phyloP scores from a whole-genome alignment of 176 grass and related monocot species.

The Paspalum vaginatum region DNA sequence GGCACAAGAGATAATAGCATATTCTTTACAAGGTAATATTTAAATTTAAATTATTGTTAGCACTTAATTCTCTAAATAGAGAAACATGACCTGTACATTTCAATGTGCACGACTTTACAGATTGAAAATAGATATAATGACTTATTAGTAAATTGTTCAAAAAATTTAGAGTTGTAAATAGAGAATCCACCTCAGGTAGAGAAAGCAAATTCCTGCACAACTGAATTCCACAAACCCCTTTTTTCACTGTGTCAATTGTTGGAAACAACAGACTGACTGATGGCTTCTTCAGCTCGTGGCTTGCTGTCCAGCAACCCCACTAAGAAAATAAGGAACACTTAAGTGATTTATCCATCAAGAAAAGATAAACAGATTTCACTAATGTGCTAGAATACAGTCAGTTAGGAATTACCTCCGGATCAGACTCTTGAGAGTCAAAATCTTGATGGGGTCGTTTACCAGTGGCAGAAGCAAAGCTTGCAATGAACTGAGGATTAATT shows the following conservation, averaged over 20 bases:
- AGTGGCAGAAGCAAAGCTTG: slow-evolving; percentile 73
- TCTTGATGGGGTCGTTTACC: slow-evolving; percentile 63
- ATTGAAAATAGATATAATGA: slow-evolving; percentile 18
- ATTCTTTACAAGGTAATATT: neutral
- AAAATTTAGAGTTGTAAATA: slow-evolving; percentile 14
- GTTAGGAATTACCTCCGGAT: slow-evolving; percentile 69
- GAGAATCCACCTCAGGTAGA: slow-evolving; percentile 70
- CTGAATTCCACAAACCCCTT: slow-evolving; percentile 58
- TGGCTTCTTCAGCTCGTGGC: slow-evolving; percentile 67
- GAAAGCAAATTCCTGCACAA: slow-evolving; percentile 73
- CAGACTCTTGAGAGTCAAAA: slow-evolving; percentile 78
- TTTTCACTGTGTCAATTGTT: slow-evolving; percentile 81
- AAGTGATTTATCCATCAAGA: slow-evolving; percentile 21
- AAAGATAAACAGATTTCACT: slow-evolving; percentile 3
- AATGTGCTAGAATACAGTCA: slow-evolving; percentile 25
- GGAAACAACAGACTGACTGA: slow-evolving; percentile 85
- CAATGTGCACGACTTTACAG: neutral
- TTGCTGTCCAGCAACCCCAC: slow-evolving; percentile 87
- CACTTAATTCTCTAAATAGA: slow-evolving; percentile 27
- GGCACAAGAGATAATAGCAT: neutral
- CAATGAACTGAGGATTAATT: slow-evolving; percentile 76
- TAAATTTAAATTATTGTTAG: slow-evolving; percentile 1
- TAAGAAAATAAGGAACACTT: slow-evolving; percentile 43
- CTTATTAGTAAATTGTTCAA: slow-evolving; percentile 20
- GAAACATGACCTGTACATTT: neutral